Percentiles rank a stretch among this genome's conserved stretches.
phyloP scores from a whole-genome alignment of 148 eudicot species.

The Polygonum maritimum region DNA sequence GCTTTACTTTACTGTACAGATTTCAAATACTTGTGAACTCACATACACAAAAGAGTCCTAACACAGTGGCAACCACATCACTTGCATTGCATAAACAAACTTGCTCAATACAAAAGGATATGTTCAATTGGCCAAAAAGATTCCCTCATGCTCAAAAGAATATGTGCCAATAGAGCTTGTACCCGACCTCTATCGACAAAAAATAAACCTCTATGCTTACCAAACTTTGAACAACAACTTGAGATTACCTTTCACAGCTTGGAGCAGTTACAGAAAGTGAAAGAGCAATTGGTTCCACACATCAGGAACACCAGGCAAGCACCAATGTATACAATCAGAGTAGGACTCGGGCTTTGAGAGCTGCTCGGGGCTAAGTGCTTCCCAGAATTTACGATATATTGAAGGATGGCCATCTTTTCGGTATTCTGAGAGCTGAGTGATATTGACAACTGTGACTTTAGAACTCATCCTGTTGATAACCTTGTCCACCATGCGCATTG shows the following conservation, averaged over 20 bases:
- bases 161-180: neutral
- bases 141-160: neutral
- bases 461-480: constrained; percentile 48
- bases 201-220: neutral
- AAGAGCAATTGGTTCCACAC: constrained; percentile 77
- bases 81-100: neutral
- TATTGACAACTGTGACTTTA: constrained; percentile 70
- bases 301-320: constrained; percentile 88
- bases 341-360: constrained; percentile 61
- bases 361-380: constrained; percentile 54
- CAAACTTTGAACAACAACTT: neutral
- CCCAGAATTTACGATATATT: constrained; percentile 97
- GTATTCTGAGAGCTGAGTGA: constrained; percentile 88
- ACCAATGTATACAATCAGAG: constrained; percentile 94
- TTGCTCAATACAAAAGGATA: neutral
- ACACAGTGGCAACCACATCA: neutral
- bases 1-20: neutral
- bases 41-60: neutral
- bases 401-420: constrained; percentile 92
- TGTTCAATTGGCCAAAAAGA: neutral
- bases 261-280: constrained; percentile 44
- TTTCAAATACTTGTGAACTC: neutral
- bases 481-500: constrained; percentile 73
- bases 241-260: neutral
- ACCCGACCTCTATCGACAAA: neutral